Conservation (phyloP, 2,329 filamentous ascomycete species). For the Tolypocladium nubicola region DNA sequence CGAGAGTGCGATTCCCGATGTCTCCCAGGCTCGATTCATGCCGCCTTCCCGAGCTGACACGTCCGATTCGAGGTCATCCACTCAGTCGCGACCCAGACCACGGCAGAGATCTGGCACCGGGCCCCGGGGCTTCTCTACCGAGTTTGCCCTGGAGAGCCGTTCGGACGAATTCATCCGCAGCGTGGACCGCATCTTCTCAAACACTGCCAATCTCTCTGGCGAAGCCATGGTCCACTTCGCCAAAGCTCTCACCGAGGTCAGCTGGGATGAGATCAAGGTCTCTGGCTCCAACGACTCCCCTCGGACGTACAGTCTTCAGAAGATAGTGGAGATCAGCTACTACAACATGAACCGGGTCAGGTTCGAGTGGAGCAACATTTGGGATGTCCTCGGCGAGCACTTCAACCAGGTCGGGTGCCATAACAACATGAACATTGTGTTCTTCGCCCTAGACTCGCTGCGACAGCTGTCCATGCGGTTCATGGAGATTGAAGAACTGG, state of each 20-base stretch:
- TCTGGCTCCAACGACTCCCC: conserved; percentile 93
- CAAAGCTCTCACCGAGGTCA: conserved; percentile 83
- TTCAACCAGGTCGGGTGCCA: conserved; percentile 98
- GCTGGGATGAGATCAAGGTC: conserved; percentile 98
- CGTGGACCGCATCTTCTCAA: conserved; percentile 93
- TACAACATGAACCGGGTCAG: conserved; percentile 99
- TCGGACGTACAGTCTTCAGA: conserved; percentile 93
- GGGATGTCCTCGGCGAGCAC: conserved; percentile 94
- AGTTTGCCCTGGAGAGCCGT: conserved; percentile 84
- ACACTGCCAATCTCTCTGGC: conserved; percentile 84
- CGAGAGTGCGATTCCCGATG: conserved; percentile 83
- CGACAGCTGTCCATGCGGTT: conserved; percentile 97
- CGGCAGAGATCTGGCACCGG: conserved; percentile 44
- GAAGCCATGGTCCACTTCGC: conserved; percentile 96
- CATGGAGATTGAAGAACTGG: conserved; percentile 94
- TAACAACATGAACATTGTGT: conserved; percentile 91
- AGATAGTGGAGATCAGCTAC: conserved; percentile 96
- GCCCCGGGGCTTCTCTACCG: conserved; percentile 57
- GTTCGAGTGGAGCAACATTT: conserved; percentile 97
- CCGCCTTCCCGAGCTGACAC: conserved; percentile 45
- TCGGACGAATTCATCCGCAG: conserved; percentile 88
- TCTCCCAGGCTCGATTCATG: conserved; percentile 70
- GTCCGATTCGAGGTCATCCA: conserved; percentile 53
- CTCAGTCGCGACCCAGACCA: conserved; percentile 41
- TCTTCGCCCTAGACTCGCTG: conserved; percentile 91